phyloP scores from a whole-genome alignment of 2,329 filamentous ascomycete species.

The Talaromyces sp. region DNA sequence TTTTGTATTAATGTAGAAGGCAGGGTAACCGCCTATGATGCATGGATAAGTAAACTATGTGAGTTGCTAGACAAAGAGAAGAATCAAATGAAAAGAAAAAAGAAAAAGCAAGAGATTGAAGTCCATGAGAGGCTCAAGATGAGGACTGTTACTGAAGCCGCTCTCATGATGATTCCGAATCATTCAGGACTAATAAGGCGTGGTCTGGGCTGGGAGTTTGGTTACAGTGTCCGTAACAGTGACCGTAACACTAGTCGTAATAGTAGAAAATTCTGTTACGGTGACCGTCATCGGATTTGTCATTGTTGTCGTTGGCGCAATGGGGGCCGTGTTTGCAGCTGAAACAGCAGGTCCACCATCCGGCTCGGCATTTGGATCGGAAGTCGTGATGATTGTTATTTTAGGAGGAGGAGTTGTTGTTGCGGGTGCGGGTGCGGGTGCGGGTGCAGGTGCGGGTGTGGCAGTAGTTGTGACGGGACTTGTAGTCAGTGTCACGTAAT shows the following conservation, averaged over 20 bases:
- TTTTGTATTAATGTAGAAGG: background rate
- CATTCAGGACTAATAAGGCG: background rate
- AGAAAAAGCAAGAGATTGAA: background rate
- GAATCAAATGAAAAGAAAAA: background rate
- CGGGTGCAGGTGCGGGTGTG: too few relatives aligned
- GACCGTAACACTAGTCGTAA: slow-evolving; percentile 8
- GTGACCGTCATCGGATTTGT: slow-evolving; percentile 14
- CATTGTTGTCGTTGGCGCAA: background rate
- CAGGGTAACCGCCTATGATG: background rate
- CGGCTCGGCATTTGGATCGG: background rate
- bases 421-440: too few relatives aligned
- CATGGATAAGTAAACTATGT: background rate
- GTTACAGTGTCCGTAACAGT: slow-evolving; percentile 13
- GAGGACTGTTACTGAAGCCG: too few relatives aligned
- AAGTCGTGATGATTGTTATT: background rate
- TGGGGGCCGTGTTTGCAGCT: background rate
- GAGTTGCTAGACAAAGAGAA: background rate
- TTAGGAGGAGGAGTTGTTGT: background rate
- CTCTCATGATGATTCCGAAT: background rate
- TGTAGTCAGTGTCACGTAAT: background rate
- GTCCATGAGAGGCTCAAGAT: background rate
- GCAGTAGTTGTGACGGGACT: background rate
- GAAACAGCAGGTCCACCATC: background rate
- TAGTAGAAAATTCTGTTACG: slow-evolving; percentile 3
- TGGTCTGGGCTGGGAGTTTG: background rate